Base-by-base conservation (phyloP, 2,329 filamentous ascomycete species). In the Diaporthe nobilis region DNA sequence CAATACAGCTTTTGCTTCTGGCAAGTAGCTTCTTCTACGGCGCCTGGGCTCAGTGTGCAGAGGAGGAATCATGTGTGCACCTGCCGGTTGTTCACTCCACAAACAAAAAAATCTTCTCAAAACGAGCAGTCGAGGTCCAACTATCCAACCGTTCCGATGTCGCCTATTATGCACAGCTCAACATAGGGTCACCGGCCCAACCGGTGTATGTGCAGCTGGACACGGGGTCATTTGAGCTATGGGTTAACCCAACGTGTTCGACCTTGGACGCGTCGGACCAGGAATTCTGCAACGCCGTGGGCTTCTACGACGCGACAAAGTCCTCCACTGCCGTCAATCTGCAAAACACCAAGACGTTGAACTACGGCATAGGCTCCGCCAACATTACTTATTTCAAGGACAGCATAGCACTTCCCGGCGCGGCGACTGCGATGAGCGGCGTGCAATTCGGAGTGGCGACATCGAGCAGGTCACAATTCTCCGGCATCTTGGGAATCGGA, bases 401-500 rank as follows among this genome's bases (percentile, higher is more conserved):
- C 82, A 82, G 81, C 70, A 85, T 90, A 67, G 78, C 81, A 13
- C 84, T 90, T 31, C 81, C 84, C 9, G 84, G 84, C 60, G 85
- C 84, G 49, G 77, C 82, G 13, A 79, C 85, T 2, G 85, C 86
- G 13, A 82, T 92, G 22, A 80, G 85, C 25, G 81, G 85, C n/a
- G 87, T 93, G 71, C 90, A 92, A 79, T 93, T 94, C 77, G 92
- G 92, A 77, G 89, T 93, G 51, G 92, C 92, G n/a, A 88, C 87
- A 53, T 79, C 81, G 17, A 86, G 85, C 8, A 76, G 82, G 20
- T 85, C 89, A 76, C 85, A 89, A 77, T 89, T 88, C 75, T 84
- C 88, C 0, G 89, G 89, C 51, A 94, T 97, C 63, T 83, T 97
- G 28, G 95, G 95, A 31, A 92, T 97, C 74, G 94, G 94, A 34